phyloP scores from a whole-genome alignment of 139 green algal genomes.

The Ulvella scutata region DNA sequence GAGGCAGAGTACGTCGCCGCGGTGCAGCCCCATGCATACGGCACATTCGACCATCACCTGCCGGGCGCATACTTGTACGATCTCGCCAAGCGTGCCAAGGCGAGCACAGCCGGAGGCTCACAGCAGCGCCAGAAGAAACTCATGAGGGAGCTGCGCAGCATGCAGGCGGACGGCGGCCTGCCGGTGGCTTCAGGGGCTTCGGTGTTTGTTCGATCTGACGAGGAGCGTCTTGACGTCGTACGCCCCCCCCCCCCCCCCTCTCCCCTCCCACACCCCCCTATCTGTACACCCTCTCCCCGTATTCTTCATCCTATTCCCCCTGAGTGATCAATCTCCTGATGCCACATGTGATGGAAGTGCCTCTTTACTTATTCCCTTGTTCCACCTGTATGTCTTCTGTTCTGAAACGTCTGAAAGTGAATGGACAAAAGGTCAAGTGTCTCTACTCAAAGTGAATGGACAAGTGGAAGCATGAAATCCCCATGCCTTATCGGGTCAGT shows the following conservation, averaged over 20 bases:
- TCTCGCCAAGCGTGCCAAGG: conserved; percentile 12
- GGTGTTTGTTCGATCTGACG: conserved; percentile 45
- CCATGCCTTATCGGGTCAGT: no score
- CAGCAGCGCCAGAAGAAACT: conserved; percentile 27
- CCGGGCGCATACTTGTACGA: conserved; percentile 39
- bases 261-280: background rate
- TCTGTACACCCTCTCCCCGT: no score
- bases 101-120: background rate
- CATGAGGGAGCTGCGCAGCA: conserved; percentile 33
- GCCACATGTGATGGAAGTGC: no score
- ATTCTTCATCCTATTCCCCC: no score
- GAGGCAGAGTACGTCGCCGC: conserved; percentile 23
- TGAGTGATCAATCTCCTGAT: no score
- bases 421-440: no score
- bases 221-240: conserved; percentile 50
- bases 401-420: no score
- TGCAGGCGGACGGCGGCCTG: conserved; percentile 26
- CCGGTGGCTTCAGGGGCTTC: conserved; percentile 32
- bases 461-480: no score
- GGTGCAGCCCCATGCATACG: conserved; percentile 23
- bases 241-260: background rate
- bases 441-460: no score
- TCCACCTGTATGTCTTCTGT: no score
- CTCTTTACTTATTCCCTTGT: no score
- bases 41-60: conserved; percentile 31